Evolutionary conservation across 2,329 filamentous ascomycete genomes (phyloP).

Genomic region (Aspergillus sp.): DNA sequence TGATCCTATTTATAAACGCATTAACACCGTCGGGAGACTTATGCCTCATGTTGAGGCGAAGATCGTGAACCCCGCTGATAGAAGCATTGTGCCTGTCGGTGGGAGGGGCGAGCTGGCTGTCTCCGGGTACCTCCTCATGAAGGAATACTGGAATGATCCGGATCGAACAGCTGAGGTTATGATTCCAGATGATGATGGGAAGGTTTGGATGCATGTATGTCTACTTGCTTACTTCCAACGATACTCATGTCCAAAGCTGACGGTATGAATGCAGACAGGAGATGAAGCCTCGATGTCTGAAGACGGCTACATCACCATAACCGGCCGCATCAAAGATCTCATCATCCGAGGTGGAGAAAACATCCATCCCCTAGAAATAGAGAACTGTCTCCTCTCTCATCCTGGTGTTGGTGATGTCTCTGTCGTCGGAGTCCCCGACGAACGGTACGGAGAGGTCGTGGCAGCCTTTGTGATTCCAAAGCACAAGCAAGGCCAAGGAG

Average conservation of each 20-base stretch:
- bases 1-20: conserved; percentile 67
- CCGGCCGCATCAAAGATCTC: conserved; percentile 85
- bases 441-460: conserved; percentile 77
- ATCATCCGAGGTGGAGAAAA: conserved; percentile 96
- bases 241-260: no score
- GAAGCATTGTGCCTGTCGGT: conserved; percentile 55
- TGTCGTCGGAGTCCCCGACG: conserved; percentile 77
- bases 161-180: conserved; percentile 63
- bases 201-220: conserved; percentile 66
- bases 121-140: conserved; percentile 81
- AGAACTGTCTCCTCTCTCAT: conserved; percentile 76
- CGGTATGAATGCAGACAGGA: conserved; percentile 49
- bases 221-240: no score
- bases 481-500: not conserved
- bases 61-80: conserved; percentile 65
- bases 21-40: conserved; percentile 67
- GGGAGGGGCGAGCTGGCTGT: conserved; percentile 74
- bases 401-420: conserved; percentile 65
- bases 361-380: conserved; percentile 87
- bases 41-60: conserved; percentile 78
- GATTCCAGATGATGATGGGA: conserved; percentile 49
- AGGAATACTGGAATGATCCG: conserved; percentile 77
- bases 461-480: conserved; percentile 68
- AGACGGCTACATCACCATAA: conserved; percentile 80
- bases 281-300: conserved; percentile 83